phyloP scores from a whole-genome alignment of 331 rosid genomes.

The Quercus lobata region DNA sequence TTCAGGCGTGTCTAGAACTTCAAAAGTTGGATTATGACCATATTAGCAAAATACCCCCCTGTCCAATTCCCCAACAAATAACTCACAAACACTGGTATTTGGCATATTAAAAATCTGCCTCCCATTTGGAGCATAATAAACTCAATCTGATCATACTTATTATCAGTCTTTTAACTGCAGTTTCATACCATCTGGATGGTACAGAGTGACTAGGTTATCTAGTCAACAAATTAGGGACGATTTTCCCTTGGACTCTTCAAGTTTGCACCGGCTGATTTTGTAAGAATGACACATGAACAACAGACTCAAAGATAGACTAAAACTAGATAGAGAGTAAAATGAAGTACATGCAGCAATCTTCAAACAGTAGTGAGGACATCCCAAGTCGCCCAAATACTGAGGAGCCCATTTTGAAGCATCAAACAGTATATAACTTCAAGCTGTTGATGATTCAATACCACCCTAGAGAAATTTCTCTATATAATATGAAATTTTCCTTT shows the following conservation, averaged over 20 bases:
- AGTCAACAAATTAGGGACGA: neutral
- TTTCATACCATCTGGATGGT: neutral
- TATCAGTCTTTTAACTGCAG: neutral
- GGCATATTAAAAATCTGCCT: too few species aligned
- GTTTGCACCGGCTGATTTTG: neutral
- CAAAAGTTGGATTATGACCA: neutral
- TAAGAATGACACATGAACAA: neutral
- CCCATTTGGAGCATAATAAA: too few species aligned
- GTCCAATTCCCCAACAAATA: too few species aligned
- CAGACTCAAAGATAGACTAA: neutral
- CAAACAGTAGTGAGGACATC: constrained; percentile 19
- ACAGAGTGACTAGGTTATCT: neutral
- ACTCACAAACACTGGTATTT: too few species aligned
- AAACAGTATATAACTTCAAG: neutral
- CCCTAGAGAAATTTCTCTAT: neutral
- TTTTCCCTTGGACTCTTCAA: neutral
- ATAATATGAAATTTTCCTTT: neutral
- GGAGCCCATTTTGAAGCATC: neutral
- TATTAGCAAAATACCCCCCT: too few species aligned
- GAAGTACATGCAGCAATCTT: constrained; percentile 8
- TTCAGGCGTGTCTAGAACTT: neutral
- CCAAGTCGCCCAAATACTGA: neutral
- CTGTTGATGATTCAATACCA: neutral
- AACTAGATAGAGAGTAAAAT: neutral
- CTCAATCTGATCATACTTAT: too few species aligned